A percentile compares a stretch with the other conserved stretches of the same genome.
These are phyloP conservation scores for Daedaleopsis sinensis DNA, from an alignment of 768 basidiomycete species.

Conservation along the genomic window DNA sequence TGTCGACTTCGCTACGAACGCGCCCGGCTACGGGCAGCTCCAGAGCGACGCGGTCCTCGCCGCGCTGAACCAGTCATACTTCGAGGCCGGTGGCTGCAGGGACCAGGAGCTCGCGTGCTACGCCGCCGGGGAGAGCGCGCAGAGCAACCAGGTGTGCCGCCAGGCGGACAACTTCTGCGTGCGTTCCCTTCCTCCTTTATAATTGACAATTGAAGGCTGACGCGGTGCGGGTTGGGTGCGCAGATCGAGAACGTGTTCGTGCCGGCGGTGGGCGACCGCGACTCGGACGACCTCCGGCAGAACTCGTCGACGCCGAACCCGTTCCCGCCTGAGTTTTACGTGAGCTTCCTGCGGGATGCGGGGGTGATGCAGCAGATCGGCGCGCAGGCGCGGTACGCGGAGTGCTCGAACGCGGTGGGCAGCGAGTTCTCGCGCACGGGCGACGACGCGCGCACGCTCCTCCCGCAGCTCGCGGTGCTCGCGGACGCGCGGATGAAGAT, in stretches of 20 bases:
- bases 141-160: constrained; percentile 53
- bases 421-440: constrained; percentile 52
- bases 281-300: constrained; percentile 61
- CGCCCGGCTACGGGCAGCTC: constrained; percentile 69
- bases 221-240: too few species aligned
- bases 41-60: constrained; percentile 48
- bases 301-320: constrained; percentile 42
- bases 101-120: constrained; percentile 60
- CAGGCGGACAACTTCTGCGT: constrained; percentile 61
- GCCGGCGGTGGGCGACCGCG: constrained; percentile 55
- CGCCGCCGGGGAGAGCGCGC: constrained; percentile 48
- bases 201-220: too few species aligned
- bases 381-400: constrained; percentile 46
- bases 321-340: constrained; percentile 62
- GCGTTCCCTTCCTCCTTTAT: constrained; percentile 30
- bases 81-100: constrained; percentile 50
- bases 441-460: constrained; percentile 59
- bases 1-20: constrained; percentile 59
- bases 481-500: constrained; percentile 45
- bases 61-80: constrained; percentile 52
- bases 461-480: constrained; percentile 51
- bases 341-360: constrained; percentile 45
- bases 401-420: constrained; percentile 51
- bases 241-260: constrained; percentile 50
- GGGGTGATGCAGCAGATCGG: constrained; percentile 50